phyloP scores from a whole-genome alignment of 768 basidiomycete genomes.

The Kwoniella pini region DNA sequence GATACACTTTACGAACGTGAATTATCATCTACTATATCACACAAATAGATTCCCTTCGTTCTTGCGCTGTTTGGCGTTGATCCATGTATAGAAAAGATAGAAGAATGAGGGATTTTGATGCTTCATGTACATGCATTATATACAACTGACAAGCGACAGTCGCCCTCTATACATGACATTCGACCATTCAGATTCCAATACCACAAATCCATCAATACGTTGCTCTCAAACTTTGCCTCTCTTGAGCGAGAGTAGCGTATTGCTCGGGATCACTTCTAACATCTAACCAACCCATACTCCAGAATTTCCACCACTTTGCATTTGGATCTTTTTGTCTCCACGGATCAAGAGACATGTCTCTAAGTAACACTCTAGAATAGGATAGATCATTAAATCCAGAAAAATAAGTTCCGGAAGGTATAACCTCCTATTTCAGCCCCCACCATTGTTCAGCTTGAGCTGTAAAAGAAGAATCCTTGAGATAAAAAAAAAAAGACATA shows the following conservation, averaged over 20 bases:
- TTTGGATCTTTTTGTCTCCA: constrained; percentile 17
- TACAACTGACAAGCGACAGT: too few species aligned
- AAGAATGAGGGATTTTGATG: too few species aligned
- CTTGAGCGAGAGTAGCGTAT: constrained; percentile 9
- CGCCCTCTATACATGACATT: too few species aligned
- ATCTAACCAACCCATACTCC: constrained; percentile 13
- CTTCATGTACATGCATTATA: too few species aligned
- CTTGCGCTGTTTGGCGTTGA: too few species aligned
- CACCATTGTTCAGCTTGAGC: background rate
- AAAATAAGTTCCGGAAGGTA: constrained; percentile 13
- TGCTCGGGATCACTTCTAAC: constrained; percentile 12
- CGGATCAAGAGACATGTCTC: constrained; percentile 13
- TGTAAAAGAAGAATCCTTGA: background rate
- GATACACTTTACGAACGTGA: too few species aligned
- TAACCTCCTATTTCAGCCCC: constrained; percentile 1
- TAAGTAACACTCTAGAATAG: constrained; percentile 1
- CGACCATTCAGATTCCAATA: too few species aligned
- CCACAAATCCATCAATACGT: too few species aligned
- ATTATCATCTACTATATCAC: too few species aligned
- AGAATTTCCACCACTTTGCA: constrained; percentile 6
- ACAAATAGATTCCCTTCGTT: too few species aligned
- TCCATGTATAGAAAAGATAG: too few species aligned
- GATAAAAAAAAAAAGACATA: background rate
- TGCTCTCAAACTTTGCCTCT: background rate
- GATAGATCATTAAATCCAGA: constrained; percentile 15